Evolutionary conservation across 2,329 filamentous ascomycete species (phyloP).

Genomic region (Myotisia sp.): DNA sequence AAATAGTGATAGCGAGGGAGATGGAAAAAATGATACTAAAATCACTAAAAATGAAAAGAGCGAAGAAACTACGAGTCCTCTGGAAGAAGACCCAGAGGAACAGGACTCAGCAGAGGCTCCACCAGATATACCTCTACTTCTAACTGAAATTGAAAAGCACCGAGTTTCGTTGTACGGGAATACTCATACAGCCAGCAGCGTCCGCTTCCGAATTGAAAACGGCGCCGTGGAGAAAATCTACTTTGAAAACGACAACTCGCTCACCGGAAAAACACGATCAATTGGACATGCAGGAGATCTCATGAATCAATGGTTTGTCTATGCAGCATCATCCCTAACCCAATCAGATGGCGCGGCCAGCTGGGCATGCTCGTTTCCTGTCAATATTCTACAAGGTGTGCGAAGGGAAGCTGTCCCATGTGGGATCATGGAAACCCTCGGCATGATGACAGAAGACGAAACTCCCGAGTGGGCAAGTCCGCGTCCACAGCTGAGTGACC

Average conservation of each 20-base stretch:
- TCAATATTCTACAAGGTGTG: slow-evolving; percentile 13
- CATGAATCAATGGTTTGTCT: slow-evolving; percentile 18
- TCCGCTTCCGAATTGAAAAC: slow-evolving; percentile 18
- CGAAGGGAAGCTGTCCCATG: slow-evolving; percentile 18
- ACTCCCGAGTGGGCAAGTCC: slow-evolving; percentile 16
- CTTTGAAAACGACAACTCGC: slow-evolving; percentile 16
- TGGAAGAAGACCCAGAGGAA: neutral
- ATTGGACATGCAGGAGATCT: slow-evolving; percentile 9
- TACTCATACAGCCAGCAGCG: slow-evolving; percentile 14
- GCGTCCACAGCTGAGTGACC: slow-evolving; percentile 8
- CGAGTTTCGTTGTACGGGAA: slow-evolving; percentile 13
- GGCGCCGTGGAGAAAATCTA: slow-evolving; percentile 14
- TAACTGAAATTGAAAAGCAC: slow-evolving; percentile 14
- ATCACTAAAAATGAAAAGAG: neutral
- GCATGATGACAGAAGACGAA: slow-evolving; percentile 15
- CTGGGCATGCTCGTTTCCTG: slow-evolving; percentile 16
- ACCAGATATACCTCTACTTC: slow-evolving; percentile 7
- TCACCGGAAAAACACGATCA: slow-evolving; percentile 13
- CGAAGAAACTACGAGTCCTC: neutral
- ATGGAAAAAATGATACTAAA: neutral
- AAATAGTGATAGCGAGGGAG: neutral
- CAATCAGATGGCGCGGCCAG: slow-evolving; percentile 12
- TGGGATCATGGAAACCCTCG: slow-evolving; percentile 18
- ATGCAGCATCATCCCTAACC: slow-evolving; percentile 14
- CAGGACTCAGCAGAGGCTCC: slow-evolving; percentile 1